A percentile compares a stretch with the other conserved stretches of the same genome.
Conservation (phyloP, 2,329 filamentous ascomycete species). For the Pseudogymnoascus sp. region DNA sequence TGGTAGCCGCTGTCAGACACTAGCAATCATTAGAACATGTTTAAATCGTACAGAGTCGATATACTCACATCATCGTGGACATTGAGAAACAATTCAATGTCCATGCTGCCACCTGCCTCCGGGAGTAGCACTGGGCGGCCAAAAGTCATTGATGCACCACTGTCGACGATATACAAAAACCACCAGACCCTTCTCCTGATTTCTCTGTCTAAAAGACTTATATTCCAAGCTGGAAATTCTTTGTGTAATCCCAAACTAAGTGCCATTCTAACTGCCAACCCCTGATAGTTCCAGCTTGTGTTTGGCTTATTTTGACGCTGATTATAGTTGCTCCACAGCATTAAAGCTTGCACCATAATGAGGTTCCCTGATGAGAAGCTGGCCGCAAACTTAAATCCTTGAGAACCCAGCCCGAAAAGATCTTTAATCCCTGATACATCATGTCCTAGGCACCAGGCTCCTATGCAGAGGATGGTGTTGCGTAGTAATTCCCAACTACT, state of each 20-base stretch:
- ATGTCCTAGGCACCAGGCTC: constrained; percentile 29
- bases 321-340: constrained; percentile 34
- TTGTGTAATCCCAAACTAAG: constrained; percentile 41
- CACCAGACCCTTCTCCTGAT: constrained; percentile 19
- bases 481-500: constrained; percentile 30
- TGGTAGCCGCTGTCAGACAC: neutral
- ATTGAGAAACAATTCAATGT: neutral
- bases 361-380: constrained; percentile 27
- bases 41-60: neutral
- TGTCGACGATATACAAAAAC: constrained; percentile 18
- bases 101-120: neutral
- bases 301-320: constrained; percentile 43
- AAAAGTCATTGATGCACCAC: neutral
- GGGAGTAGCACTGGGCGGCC: neutral
- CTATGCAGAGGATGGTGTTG: constrained; percentile 32
- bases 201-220: constrained; percentile 17
- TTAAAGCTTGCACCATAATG: constrained; percentile 27
- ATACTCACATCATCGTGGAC: neutral
- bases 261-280: constrained; percentile 40
- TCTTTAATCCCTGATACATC: constrained; percentile 23
- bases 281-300: constrained; percentile 41
- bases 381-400: constrained; percentile 20
- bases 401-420: constrained; percentile 18
- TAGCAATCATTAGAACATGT: neutral
- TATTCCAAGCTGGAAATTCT: constrained; percentile 31